Percentiles rank a stretch among this genome's conserved stretches.
Conservation (phyloP, 2,329 filamentous ascomycete species). For the Sclerotinia minor region DNA sequence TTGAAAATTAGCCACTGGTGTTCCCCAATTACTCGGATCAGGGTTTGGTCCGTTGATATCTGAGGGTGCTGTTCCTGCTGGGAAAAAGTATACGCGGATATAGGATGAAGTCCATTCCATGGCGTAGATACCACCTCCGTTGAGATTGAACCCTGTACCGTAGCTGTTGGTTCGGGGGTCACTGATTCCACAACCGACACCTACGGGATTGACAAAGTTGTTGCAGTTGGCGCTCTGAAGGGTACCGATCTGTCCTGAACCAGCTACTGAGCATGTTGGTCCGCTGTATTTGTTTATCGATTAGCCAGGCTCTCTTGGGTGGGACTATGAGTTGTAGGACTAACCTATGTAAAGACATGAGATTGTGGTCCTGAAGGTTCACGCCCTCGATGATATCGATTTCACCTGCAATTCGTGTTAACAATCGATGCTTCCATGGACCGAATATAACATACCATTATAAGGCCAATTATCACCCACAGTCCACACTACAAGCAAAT, state of each 20-base stretch:
- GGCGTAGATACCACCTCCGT: slow-evolving; percentile 64
- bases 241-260: not conserved
- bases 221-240: slow-evolving; percentile 18
- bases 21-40: slow-evolving; percentile 65
- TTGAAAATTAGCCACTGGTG: slow-evolving; percentile 60
- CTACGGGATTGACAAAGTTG: slow-evolving; percentile 15
- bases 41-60: slow-evolving; percentile 61
- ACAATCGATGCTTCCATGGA: rapidly evolving
- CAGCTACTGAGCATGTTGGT: slow-evolving; percentile 7
- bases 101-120: slow-evolving; percentile 65
- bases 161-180: slow-evolving; percentile 43
- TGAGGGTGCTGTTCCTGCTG: slow-evolving; percentile 70
- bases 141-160: slow-evolving; percentile 65
- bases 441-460: not conserved
- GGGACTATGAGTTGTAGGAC: not conserved
- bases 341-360: slow-evolving; percentile 22
- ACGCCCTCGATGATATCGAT: slow-evolving; percentile 22
- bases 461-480: slow-evolving; percentile 27
- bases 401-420: not conserved
- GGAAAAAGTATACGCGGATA: slow-evolving; percentile 63
- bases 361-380: not conserved
- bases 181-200: slow-evolving; percentile 31
- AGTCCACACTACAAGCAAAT: slow-evolving; percentile 9
- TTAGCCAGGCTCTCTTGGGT: not conserved
- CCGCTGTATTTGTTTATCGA: not conserved